These are phyloP conservation scores for Candida endomychidarum DNA, from an alignment of 805 yeast species.

Conservation along the genomic window DNA sequence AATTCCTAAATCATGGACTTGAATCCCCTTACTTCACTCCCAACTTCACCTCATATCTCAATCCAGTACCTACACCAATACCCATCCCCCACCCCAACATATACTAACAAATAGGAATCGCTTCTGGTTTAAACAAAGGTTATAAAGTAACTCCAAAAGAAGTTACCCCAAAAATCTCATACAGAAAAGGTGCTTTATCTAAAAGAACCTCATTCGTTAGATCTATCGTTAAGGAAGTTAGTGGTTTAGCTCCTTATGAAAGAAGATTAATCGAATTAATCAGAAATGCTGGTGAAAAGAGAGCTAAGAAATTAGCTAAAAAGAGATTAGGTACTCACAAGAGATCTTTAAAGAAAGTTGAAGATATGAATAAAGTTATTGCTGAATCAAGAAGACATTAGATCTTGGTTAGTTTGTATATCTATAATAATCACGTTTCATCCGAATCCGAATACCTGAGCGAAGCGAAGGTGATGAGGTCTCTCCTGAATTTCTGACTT, in stretches of 20 bases:
- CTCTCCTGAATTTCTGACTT: too few species aligned
- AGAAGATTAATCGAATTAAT: conserved; percentile 98
- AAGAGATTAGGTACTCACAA: conserved; percentile 99
- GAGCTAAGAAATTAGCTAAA: conserved; percentile 99
- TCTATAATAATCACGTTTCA: conserved; percentile 13
- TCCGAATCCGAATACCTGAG: too few species aligned
- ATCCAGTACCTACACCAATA: too few species aligned
- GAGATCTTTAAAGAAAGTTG: conserved; percentile 99
- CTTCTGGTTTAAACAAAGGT: conserved; percentile 99
- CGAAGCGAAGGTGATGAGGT: too few species aligned
- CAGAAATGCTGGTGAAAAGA: conserved; percentile 99
- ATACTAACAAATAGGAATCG: conserved; percentile 68
- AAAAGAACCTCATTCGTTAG: conserved; percentile 97
- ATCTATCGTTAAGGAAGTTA: conserved; percentile 91
- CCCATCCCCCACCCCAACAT: too few species aligned
- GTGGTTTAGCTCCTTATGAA: conserved; percentile 99
- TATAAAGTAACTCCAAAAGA: conserved; percentile 89
- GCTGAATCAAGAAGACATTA: conserved; percentile 96
- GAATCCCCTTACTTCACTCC: too few species aligned
- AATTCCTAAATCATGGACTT: too few species aligned
- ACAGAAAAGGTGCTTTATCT: conserved; percentile 95
- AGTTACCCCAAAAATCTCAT: conserved; percentile 69
- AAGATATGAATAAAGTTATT: conserved; percentile 94
- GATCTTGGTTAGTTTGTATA: conserved; percentile 20
- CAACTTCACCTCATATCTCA: neutral